Conservation (phyloP, 2,329 filamentous ascomycete genomes). For the Gyromitra esculenta region DNA sequence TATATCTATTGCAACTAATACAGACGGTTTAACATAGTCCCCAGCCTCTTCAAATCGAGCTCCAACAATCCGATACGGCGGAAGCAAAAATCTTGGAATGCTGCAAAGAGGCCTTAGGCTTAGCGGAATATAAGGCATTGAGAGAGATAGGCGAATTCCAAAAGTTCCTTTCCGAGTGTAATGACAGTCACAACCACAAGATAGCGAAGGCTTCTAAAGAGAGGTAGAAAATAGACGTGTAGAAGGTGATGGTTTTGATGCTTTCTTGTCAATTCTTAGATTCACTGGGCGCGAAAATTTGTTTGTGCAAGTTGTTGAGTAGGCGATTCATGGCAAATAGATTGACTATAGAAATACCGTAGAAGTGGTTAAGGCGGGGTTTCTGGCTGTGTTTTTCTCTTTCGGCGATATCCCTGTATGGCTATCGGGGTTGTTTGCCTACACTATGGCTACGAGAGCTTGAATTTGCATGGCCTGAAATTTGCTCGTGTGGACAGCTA, state of each 20-base stretch:
- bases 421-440: background rate
- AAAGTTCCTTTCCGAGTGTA: constrained; percentile 22
- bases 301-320: constrained; percentile 16
- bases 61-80: constrained; percentile 17
- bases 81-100: constrained; percentile 27
- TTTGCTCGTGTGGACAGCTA: too few species aligned
- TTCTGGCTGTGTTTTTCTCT: background rate
- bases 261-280: background rate
- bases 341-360: background rate
- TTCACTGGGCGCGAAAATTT: constrained; percentile 1
- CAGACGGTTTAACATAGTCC: constrained; percentile 13
- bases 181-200: constrained; percentile 25
- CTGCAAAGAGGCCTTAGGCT: constrained; percentile 21
- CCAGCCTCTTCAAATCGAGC: constrained; percentile 21
- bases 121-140: constrained; percentile 5
- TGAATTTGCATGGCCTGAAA: too few species aligned
- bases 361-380: background rate
- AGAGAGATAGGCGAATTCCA: constrained; percentile 32
- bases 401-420: background rate
- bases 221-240: background rate
- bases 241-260: background rate
- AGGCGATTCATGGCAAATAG: background rate
- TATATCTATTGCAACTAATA: constrained; percentile 3
- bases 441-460: too few species aligned
- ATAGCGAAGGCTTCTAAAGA: constrained; percentile 7